These are phyloP conservation scores for Sporothrix humicola DNA, from an alignment of 2,329 filamentous ascomycete genomes.

Conservation along the genomic window DNA sequence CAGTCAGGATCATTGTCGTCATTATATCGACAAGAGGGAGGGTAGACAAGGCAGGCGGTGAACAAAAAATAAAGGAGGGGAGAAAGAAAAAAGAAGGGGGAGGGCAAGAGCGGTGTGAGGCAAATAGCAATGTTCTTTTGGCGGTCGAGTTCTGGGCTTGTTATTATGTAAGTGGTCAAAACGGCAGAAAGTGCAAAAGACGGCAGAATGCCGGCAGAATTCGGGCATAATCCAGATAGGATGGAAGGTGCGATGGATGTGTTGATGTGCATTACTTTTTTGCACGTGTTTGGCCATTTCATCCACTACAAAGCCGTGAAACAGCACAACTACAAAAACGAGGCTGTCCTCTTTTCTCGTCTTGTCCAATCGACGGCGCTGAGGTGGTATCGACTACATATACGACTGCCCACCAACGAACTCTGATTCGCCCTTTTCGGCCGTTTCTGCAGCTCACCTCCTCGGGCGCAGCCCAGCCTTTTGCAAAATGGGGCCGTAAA, in stretches of 20 bases:
- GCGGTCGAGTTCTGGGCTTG: neutral
- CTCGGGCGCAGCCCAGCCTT: constrained; percentile 4
- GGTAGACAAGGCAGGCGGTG: neutral
- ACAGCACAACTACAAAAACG: constrained; percentile 5
- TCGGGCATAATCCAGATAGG: neutral
- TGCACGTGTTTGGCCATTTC: neutral
- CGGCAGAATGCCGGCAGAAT: neutral
- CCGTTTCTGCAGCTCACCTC: neutral
- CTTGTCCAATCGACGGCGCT: neutral
- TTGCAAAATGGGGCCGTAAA: no score
- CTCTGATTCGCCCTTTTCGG: no score
- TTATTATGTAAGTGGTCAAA: neutral
- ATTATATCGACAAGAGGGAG: neutral
- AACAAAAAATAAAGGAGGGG: neutral
- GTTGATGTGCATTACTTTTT: neutral
- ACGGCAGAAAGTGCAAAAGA: constrained; percentile 4
- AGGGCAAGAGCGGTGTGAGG: no score
- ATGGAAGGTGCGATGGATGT: neutral
- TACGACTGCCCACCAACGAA: no score
- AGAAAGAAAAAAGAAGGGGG: neutral
- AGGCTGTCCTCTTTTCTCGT: neutral
- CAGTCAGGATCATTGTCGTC: neutral
- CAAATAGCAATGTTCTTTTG: neutral
- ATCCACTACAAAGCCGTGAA: neutral
- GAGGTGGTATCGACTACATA: neutral